Evolutionary conservation across 805 yeast species (phyloP), one percentile per base, ranked within the genome.

Genomic region (Lipomyces sp.): DNA sequence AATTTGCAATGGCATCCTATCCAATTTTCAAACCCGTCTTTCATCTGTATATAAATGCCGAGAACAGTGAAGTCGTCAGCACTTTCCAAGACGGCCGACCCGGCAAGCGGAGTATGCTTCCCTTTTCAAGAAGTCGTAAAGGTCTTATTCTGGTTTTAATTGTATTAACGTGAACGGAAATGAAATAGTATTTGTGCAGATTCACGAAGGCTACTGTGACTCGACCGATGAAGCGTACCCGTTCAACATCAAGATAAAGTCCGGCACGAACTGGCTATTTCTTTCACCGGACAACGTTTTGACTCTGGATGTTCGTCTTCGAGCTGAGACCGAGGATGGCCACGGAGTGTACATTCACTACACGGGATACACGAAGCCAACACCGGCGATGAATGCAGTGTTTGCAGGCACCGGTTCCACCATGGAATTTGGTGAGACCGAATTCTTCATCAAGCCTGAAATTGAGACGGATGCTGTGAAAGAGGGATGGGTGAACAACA

Each of bases 401-500:
- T 49, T 54, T 31, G 57, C 34, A n/a, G 58, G 53, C 14, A 14
- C 44, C 19, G 58, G 53, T 3, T 42, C 49, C 37, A 19, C 19
- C 21, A 54, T 52, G 57, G 57, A 52, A 19, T 54, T 47, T 40
- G 57, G 58, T 16, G 58, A 54, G 47, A 52, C 57, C 7, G 58
- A 54, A 44, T 54, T 83, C 21, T 63, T 61, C 13, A 68, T 79
- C 56, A 60, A 63, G 40, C 63, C 79, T 18, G 78, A 73, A 53
- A 72, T 68, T 13, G 66, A 63, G 21, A 71, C 72, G 34, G 73
- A 68, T 35, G 74, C 68, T 14, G 77, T 75, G 61, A 63, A 70
- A 56, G 62, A 57, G 45, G 51, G 53, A 23, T 82, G 87, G 87
- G 74, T 75, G 16, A 56, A 68, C 38, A 63, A 67, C 41, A 74